A percentile compares a stretch with the other conserved stretches of the same genome.
phyloP scores from a whole-genome alignment of 1,139 yeast species.

The Pichia cactophila region DNA sequence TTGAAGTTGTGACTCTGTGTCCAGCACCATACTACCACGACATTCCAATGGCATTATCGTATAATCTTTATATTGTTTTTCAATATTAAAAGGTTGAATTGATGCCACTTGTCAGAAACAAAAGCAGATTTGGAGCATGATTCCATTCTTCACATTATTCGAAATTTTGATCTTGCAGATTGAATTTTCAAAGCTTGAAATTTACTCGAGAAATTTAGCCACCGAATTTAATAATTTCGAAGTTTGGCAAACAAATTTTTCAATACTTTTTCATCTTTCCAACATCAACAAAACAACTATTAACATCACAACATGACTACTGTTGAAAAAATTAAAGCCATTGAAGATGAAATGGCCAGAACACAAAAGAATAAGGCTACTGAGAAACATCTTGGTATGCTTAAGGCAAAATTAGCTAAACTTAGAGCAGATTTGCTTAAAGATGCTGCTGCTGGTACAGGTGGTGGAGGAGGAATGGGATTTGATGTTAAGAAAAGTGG shows the following conservation, averaged over 20 bases:
- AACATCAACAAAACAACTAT: background rate
- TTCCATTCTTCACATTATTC: background rate
- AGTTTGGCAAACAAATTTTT: background rate
- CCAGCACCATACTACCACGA: background rate
- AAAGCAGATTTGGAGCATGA: background rate
- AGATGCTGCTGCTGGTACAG: slow-evolving; percentile 59
- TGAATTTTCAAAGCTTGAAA: background rate
- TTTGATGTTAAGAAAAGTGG: slow-evolving; percentile 98
- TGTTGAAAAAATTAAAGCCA: slow-evolving; percentile 82
- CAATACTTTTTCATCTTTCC: background rate
- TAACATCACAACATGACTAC: slow-evolving; percentile 41
- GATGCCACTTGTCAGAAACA: no score
- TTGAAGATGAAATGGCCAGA: slow-evolving; percentile 91
- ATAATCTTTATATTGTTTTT: no score
- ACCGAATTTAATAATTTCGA: no score
- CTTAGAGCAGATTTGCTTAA: slow-evolving; percentile 84
- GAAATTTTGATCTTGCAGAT: background rate
- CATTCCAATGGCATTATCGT: background rate
- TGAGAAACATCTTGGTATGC: slow-evolving; percentile 90
- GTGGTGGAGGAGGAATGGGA: slow-evolving; percentile 88
- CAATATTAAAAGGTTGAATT: background rate
- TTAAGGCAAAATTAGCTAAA: slow-evolving; percentile 93
- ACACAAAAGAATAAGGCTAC: slow-evolving; percentile 97
- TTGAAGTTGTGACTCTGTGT: background rate
- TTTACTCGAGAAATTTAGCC: background rate